Conservation (phyloP, 1,284 basidiomycete species). For the Cryptococcus neoformans region DNA sequence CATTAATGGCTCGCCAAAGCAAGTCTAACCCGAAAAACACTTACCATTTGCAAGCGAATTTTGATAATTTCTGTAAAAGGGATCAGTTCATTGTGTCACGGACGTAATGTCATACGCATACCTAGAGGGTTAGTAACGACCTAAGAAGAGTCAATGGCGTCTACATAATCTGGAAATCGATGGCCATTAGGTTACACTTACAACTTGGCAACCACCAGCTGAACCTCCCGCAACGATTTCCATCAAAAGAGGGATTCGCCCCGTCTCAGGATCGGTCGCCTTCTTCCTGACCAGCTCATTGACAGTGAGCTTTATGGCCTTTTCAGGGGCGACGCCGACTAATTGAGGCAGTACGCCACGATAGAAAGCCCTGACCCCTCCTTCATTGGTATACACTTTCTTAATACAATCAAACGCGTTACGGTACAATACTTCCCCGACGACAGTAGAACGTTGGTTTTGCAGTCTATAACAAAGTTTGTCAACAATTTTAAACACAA, state of each 20-base stretch:
- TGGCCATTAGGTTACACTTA: conserved; percentile 52
- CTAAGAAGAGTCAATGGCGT: conserved; percentile 30
- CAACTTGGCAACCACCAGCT: conserved; percentile 97
- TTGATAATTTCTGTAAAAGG: conserved; percentile 60
- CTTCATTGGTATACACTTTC: conserved; percentile 94
- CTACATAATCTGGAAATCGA: neutral
- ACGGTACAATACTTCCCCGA: conserved; percentile 90
- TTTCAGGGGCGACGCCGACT: conserved; percentile 96
- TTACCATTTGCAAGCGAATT: conserved; percentile 91
- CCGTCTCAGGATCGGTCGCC: conserved; percentile 90
- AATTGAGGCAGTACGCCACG: conserved; percentile 93
- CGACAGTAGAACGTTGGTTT: conserved; percentile 92
- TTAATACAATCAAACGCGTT: conserved; percentile 91
- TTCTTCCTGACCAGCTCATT: conserved; percentile 86
- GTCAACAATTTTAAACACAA: conserved; percentile 2
- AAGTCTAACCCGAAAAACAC: neutral
- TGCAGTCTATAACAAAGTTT: conserved; percentile 65
- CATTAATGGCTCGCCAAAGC: neutral
- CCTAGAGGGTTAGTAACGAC: conserved; percentile 92
- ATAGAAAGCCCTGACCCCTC: conserved; percentile 87
- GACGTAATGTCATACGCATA: conserved; percentile 32
- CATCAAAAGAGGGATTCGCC: conserved; percentile 79
- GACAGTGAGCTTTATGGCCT: conserved; percentile 69
- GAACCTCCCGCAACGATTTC: conserved; percentile 88
- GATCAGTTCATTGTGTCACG: too few species aligned